Evolutionary conservation across 495 filamentous ascomycete genomes (phyloP).

Genomic region (Penicillium parvum): DNA sequence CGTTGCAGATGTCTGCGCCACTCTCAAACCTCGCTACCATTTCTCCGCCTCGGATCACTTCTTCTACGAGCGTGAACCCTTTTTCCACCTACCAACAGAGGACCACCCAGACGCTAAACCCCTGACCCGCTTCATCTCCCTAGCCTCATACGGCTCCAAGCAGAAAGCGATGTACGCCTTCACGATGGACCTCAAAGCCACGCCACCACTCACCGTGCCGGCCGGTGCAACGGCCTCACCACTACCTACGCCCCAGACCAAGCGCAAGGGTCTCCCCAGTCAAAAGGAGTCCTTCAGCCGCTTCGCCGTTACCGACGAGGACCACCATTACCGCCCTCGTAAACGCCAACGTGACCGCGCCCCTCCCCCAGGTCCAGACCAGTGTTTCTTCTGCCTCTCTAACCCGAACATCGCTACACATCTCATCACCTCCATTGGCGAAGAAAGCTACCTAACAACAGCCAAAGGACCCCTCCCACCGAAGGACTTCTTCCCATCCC

Average conservation of each 20-base stretch:
- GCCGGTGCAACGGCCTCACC: slow-evolving; percentile 67
- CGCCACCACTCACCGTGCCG: slow-evolving; percentile 54
- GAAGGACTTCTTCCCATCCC: slow-evolving; percentile 56
- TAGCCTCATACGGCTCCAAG: slow-evolving; percentile 69
- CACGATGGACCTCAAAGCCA: slow-evolving; percentile 60
- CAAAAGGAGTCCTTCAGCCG: slow-evolving; percentile 55
- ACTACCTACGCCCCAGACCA: slow-evolving; percentile 49
- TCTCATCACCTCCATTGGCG: slow-evolving; percentile 81
- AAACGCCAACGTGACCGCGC: slow-evolving; percentile 51
- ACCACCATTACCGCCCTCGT: slow-evolving; percentile 31
- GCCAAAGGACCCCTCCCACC: slow-evolving; percentile 86
- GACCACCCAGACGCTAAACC: slow-evolving; percentile 48
- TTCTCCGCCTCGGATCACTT: slow-evolving; percentile 63
- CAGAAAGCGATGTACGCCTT: slow-evolving; percentile 92
- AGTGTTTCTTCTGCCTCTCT: slow-evolving; percentile 92
- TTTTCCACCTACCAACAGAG: slow-evolving; percentile 64
- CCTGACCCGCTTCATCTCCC: slow-evolving; percentile 82
- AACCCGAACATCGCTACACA: slow-evolving; percentile 79
- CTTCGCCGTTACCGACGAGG: slow-evolving; percentile 46
- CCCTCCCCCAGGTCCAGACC: slow-evolving; percentile 64
- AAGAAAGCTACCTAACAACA: slow-evolving; percentile 80
- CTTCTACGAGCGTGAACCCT: slow-evolving; percentile 90
- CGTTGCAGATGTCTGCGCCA: slow-evolving; percentile 66
- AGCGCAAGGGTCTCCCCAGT: slow-evolving; percentile 53
- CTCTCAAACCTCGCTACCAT: slow-evolving; percentile 83